Conservation (phyloP, 768 basidiomycete species). For the Paxillus involutus region DNA sequence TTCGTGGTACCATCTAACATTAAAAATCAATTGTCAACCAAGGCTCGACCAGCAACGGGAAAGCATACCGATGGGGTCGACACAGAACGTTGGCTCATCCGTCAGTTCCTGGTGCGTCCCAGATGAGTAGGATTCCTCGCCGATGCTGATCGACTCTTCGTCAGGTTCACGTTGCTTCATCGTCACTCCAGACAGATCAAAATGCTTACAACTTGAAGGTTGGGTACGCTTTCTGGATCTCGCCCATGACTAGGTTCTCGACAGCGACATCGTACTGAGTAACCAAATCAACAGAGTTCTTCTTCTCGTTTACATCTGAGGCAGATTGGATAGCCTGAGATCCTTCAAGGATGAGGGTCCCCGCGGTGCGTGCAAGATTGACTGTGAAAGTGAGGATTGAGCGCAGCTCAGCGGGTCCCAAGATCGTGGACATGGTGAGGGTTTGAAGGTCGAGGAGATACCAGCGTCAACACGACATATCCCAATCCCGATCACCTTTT, state of each 20-base stretch:
- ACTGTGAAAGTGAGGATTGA: constrained; percentile 67
- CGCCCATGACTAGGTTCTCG: constrained; percentile 77
- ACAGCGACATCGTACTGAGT: constrained; percentile 94
- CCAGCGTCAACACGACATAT: too few species aligned
- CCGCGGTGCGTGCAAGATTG: constrained; percentile 72
- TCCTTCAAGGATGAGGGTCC: constrained; percentile 73
- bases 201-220: constrained; percentile 75
- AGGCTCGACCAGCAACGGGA: background rate
- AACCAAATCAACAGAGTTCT: constrained; percentile 92
- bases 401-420: constrained; percentile 48
- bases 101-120: constrained; percentile 71
- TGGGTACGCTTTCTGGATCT: constrained; percentile 68
- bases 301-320: constrained; percentile 74
- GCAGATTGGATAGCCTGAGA: constrained; percentile 69
- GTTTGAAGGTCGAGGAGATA: background rate
- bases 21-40: background rate
- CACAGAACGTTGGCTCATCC: constrained; percentile 92
- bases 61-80: constrained; percentile 84
- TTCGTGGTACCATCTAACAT: constrained; percentile 82
- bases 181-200: background rate
- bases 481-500: too few species aligned
- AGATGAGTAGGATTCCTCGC: constrained; percentile 88
- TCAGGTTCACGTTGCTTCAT: background rate
- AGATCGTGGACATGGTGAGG: constrained; percentile 29
- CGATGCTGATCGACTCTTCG: constrained; percentile 56